Evolutionary conservation across 2,329 filamentous ascomycete species (phyloP), one percentile per base, ranked within the genome.

Genomic region (Aphanoascus verrucosus): DNA sequence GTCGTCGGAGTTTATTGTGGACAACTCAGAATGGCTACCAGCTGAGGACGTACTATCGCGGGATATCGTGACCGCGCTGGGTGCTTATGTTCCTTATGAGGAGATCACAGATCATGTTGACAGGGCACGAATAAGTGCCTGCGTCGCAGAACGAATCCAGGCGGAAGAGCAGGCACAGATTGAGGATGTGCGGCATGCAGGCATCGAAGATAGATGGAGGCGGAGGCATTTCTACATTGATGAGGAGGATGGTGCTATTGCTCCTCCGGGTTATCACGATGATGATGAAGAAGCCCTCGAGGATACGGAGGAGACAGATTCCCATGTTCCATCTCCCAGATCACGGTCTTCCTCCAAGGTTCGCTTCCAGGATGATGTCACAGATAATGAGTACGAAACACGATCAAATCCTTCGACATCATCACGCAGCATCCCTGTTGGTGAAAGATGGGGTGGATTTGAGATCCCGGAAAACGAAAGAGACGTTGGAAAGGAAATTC

Each of bases 401-500:
- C 75, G 82, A 12, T 87, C 86, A 31, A 87, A 86, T 60, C 79
- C 77, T 1, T 87, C 85, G 4, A 83, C 83, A 0, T 88, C 85
- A 1, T 88, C 85, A 2, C 75, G 82, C 44, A 85, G 80, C 62
- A 76, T 85, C 7, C 81, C 85, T 5, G 62, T 77, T 34, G 74
- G 74, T 11, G 84, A 90, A 66, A 77, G 84, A 54, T 88, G 84
- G 83, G 84, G 84, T 47, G 84, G 84, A 15, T 84, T 87, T 67
- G 85, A 88, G 50, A 83, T 94, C 14, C 85, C 86, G 0, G 82
- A 86, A 59, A 83, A 85, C 0, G 89, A 95, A 66, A 79, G 79
- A 55, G 89, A 95, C 65, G 83, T 88, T 5, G 88, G 88, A 37
- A 88, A 85, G 60, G 88, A 97, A 64, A 85, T 96, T 3, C 73